Evolutionary conservation across 2,329 filamentous ascomycete genomes (phyloP).

Genomic region (Penicillium sp.): DNA sequence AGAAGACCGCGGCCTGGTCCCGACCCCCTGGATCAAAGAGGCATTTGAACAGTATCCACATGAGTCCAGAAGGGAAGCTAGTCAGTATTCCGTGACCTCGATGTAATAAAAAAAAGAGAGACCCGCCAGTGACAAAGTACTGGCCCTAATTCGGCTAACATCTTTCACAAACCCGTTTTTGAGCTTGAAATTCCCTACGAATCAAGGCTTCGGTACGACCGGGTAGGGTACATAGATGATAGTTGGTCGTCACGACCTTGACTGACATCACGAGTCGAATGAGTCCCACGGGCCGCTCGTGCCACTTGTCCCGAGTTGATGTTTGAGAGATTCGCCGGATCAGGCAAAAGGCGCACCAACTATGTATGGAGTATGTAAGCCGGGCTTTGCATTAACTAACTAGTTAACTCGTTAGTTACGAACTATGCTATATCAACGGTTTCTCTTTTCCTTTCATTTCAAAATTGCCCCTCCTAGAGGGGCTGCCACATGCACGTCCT

Average conservation of each 20-base stretch:
- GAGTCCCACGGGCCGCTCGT: background rate
- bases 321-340: background rate
- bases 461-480: conserved; percentile 4
- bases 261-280: conserved; percentile 23
- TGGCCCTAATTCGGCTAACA: conserved; percentile 9
- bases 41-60: conserved; percentile 24
- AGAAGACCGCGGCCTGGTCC: conserved; percentile 9
- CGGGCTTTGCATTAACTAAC: too few relatives aligned
- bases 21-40: conserved; percentile 24
- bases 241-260: background rate
- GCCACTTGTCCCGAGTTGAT: background rate
- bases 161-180: background rate
- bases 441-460: background rate
- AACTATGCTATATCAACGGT: background rate
- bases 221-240: background rate
- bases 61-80: conserved; percentile 13
- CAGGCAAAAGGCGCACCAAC: conserved; percentile 1
- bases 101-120: conserved; percentile 3
- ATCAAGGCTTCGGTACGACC: background rate
- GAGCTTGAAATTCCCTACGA: background rate
- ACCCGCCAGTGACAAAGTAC: conserved; percentile 11
- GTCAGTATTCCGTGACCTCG: background rate
- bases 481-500: background rate
- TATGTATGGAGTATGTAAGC: background rate
- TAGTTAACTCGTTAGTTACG: too few relatives aligned